Evolutionary conservation across 176 grass and related monocot species (phyloP).

Genomic region (Panicum miliaceum): DNA sequence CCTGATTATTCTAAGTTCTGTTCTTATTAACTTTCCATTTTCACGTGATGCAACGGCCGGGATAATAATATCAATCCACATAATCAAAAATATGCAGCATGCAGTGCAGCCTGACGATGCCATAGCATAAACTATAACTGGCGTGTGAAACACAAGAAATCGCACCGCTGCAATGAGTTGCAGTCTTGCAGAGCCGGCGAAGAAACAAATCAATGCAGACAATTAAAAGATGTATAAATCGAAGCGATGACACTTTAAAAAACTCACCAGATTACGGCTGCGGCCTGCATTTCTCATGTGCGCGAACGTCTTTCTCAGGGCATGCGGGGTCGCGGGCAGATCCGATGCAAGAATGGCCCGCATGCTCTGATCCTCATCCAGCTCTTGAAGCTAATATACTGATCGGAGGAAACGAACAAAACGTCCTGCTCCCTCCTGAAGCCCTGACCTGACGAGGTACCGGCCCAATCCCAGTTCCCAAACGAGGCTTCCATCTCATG

Average conservation of each 20-base stretch:
- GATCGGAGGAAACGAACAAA: background rate
- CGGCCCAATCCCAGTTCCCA: background rate
- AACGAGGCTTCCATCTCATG: background rate
- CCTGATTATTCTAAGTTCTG: background rate
- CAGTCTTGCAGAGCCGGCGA: background rate
- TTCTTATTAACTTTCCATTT: background rate
- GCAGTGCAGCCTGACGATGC: background rate
- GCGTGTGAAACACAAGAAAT: background rate
- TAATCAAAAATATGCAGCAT: background rate
- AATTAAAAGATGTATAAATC: background rate
- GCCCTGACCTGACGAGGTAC: background rate
- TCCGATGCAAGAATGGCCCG: background rate
- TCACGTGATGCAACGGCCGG: background rate
- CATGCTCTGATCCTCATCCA: background rate
- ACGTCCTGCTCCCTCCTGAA: background rate
- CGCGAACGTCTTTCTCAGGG: background rate
- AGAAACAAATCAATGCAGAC: background rate
- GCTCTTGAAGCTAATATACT: background rate
- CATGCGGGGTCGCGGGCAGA: background rate
- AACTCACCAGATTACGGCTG: background rate
- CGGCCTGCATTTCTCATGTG: slow-evolving; percentile 32
- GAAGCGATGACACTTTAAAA: background rate
- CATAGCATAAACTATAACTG: background rate
- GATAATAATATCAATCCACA: background rate
- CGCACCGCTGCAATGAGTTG: background rate